Evolutionary conservation across 2,329 filamentous ascomycete species (phyloP).

Genomic region (Neofusicoccum ribis): DNA sequence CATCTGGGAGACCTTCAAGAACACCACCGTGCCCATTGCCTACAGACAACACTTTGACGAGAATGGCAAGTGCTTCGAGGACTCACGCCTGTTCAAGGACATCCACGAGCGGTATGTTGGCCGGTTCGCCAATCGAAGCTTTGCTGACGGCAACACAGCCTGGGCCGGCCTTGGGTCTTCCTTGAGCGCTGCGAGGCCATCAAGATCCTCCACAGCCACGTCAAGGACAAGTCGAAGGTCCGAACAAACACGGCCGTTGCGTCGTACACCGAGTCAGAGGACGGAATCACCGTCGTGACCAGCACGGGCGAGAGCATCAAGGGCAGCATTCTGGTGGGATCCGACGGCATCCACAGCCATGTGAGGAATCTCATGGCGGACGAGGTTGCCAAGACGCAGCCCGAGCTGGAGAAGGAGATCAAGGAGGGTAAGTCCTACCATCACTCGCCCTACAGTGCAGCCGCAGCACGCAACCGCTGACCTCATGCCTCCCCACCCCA

Average conservation of each 20-base stretch:
- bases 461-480: neutral
- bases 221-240: conserved; percentile 27
- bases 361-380: conserved; percentile 16
- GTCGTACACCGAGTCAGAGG: neutral
- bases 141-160: neutral
- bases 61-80: conserved; percentile 9
- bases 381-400: conserved; percentile 3
- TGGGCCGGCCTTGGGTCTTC: conserved; percentile 12
- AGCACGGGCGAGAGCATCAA: conserved; percentile 22
- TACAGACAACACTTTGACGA: conserved; percentile 10
- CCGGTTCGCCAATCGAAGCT: too few species aligned
- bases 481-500: neutral
- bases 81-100: conserved; percentile 4
- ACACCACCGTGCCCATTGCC: neutral
- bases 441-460: too few species aligned
- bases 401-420: neutral
- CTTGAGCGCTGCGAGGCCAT: conserved; percentile 7
- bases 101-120: neutral
- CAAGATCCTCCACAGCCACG: conserved; percentile 22
- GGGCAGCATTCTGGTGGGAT: conserved; percentile 16
- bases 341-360: conserved; percentile 18
- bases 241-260: conserved; percentile 14
- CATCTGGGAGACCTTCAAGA: conserved; percentile 6
- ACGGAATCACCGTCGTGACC: conserved; percentile 23
- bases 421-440: neutral